Evolutionary conservation across 2,329 filamentous ascomycete genomes (phyloP).

Genomic region (Penicillium psychrosexuale): DNA sequence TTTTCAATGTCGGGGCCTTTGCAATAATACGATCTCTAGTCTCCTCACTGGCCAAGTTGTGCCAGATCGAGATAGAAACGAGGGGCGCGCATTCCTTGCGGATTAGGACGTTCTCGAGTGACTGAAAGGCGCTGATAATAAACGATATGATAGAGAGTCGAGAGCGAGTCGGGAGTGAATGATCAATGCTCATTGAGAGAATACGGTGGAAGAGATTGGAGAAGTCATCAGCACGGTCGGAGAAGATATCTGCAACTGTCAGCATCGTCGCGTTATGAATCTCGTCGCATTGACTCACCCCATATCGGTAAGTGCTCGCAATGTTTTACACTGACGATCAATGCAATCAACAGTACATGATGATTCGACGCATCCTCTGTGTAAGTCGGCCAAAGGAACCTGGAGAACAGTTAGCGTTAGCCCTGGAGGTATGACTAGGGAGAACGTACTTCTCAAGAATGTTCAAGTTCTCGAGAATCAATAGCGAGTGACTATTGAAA

Average conservation of each 20-base stretch:
- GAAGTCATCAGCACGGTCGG: slow-evolving; percentile 74
- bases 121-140: slow-evolving; percentile 88
- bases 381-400: slow-evolving; percentile 94
- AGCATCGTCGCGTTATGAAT: slow-evolving; percentile 22
- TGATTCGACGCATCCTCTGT: slow-evolving; percentile 84
- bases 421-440: slow-evolving; percentile 4
- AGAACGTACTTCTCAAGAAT: slow-evolving; percentile 69
- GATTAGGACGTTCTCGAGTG: slow-evolving; percentile 80
- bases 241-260: slow-evolving; percentile 63
- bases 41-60: slow-evolving; percentile 77
- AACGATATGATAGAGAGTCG: slow-evolving; percentile 84
- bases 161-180: slow-evolving; percentile 62
- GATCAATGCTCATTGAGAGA: slow-evolving; percentile 78
- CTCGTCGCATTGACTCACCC: slow-evolving; percentile 55
- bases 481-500: slow-evolving; percentile 72
- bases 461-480: slow-evolving; percentile 85
- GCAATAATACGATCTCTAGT: slow-evolving; percentile 71
- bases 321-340: slow-evolving; percentile 84
- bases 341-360: slow-evolving; percentile 80
- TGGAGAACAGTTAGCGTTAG: slow-evolving; percentile 36
- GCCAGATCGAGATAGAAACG: slow-evolving; percentile 93
- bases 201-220: slow-evolving; percentile 84
- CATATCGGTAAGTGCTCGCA: slow-evolving; percentile 84
- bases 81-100: slow-evolving; percentile 95
- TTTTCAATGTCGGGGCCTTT: slow-evolving; percentile 70